Evolutionary conservation across 2,329 filamentous ascomycete species (phyloP).

Genomic region (Fusarium nematophilum): DNA sequence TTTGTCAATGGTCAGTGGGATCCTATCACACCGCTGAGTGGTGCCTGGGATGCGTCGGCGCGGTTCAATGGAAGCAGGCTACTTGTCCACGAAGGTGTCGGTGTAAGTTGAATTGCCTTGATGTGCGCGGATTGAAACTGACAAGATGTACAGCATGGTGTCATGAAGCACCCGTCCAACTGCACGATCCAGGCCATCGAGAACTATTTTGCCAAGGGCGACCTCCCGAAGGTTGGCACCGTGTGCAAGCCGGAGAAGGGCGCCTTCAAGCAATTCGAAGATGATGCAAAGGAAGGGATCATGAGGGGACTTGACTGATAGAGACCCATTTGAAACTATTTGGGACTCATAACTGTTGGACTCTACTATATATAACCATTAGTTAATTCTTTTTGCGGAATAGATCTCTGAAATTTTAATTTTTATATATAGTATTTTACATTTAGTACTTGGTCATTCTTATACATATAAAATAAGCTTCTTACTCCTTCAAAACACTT

Average conservation of each 20-base stretch:
- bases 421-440: too few species aligned
- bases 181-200: conserved; percentile 14
- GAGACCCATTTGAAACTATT: too few species aligned
- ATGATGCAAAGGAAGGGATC: too few species aligned
- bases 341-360: too few species aligned
- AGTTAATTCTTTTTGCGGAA: too few species aligned
- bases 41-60: conserved; percentile 1
- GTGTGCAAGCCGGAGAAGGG: conserved; percentile 5
- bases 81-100: background rate
- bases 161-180: conserved; percentile 19
- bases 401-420: too few species aligned
- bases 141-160: conserved; percentile 9
- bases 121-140: background rate
- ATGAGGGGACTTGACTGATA: too few species aligned
- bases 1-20: conserved; percentile 7
- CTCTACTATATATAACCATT: too few species aligned
- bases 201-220: conserved; percentile 11
- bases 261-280: background rate
- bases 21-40: conserved; percentile 2
- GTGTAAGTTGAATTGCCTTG: background rate
- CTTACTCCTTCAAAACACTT: too few species aligned
- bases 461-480: too few species aligned
- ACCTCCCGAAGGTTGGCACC: conserved; percentile 10
- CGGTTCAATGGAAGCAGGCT: conserved; percentile 3
- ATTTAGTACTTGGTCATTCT: too few species aligned